phyloP scores from a whole-genome alignment of 805 yeast species.

The Dipodascus albidus region DNA sequence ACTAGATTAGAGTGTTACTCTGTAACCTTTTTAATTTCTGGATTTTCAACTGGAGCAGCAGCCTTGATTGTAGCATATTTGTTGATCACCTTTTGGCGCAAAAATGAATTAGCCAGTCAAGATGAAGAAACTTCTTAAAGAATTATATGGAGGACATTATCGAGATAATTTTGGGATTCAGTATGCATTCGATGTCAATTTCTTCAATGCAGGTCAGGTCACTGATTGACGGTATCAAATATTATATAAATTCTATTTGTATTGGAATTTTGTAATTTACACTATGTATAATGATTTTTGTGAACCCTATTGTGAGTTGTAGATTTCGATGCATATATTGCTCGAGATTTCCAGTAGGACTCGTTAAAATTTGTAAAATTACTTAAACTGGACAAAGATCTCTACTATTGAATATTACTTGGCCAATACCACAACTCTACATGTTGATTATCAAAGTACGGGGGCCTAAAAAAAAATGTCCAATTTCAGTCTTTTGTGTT shows the following conservation, averaged over 20 bases:
- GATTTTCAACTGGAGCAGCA: background rate
- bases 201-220: background rate
- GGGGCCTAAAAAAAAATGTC: no score
- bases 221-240: background rate
- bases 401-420: no score
- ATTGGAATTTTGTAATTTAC: background rate
- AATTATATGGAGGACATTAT: no score
- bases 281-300: background rate
- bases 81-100: background rate
- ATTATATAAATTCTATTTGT: background rate
- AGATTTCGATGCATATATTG: no score
- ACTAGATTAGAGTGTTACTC: background rate
- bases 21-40: background rate
- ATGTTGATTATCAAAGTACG: no score
- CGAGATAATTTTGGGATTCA: no score
- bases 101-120: background rate
- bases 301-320: background rate
- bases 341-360: no score
- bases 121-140: background rate
- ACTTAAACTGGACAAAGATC: no score
- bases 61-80: background rate
- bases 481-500: no score
- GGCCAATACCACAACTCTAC: no score
- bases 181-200: background rate
- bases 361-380: no score